Percentiles rank a stretch among this genome's conserved stretches.
These are phyloP conservation scores for Plasmodium billcollinsi DNA, from an alignment of 169 alveolate species.

Conservation along the genomic window DNA sequence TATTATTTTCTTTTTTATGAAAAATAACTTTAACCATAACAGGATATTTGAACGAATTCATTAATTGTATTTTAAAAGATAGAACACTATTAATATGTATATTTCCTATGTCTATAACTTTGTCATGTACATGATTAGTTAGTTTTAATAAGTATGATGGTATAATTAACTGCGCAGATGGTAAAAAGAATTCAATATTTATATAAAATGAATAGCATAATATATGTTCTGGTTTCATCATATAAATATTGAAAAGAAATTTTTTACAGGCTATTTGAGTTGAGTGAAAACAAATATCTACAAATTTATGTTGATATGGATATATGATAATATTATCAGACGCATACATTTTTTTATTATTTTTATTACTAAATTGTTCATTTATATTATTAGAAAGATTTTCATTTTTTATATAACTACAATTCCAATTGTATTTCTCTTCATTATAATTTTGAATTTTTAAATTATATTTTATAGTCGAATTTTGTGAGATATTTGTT, in stretches of 20 bases:
- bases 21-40: constrained; percentile 34
- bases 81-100: constrained; percentile 55
- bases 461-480: constrained; percentile 23
- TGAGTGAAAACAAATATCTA: constrained; percentile 66
- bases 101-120: constrained; percentile 46
- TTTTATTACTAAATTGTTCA: neutral
- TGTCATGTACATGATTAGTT: constrained; percentile 4
- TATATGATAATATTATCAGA: constrained; percentile 10
- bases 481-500: neutral
- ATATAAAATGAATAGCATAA: constrained; percentile 69
- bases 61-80: constrained; percentile 56
- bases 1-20: constrained; percentile 3
- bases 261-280: constrained; percentile 63
- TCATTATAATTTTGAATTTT: constrained; percentile 34
- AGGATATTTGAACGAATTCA: constrained; percentile 60
- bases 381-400: constrained; percentile 4
- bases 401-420: neutral
- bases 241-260: constrained; percentile 44
- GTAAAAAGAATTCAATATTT: constrained; percentile 68
- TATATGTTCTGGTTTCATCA: constrained; percentile 9
- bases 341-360: neutral
- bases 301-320: constrained; percentile 66
- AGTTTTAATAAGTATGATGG: constrained; percentile 24
- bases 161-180: constrained; percentile 36
- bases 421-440: constrained; percentile 53